Conservation (phyloP, 2,329 filamentous ascomycete species). For the Rhynchosporium secalis region DNA sequence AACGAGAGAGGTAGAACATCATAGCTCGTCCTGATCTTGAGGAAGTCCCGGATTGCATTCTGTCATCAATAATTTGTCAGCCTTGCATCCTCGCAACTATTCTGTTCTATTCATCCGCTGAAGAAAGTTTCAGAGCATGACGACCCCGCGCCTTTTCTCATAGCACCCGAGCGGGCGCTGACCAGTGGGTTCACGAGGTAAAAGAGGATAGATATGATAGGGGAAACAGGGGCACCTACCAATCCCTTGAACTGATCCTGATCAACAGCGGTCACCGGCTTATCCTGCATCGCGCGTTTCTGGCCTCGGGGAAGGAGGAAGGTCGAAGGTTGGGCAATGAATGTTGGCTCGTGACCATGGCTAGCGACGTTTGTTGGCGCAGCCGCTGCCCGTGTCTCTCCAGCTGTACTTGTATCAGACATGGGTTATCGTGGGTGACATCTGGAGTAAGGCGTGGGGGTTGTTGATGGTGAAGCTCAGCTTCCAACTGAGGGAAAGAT, state of each 20-base stretch:
- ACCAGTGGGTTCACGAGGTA: background rate
- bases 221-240: slow-evolving; percentile 52
- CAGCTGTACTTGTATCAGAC: slow-evolving; percentile 37
- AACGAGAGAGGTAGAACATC: slow-evolving; percentile 96
- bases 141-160: slow-evolving; percentile 9
- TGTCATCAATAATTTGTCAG: slow-evolving; percentile 45
- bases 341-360: slow-evolving; percentile 37
- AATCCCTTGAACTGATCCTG: slow-evolving; percentile 76
- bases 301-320: slow-evolving; percentile 40
- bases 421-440: slow-evolving; percentile 33
- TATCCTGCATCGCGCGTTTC: slow-evolving; percentile 38
- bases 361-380: slow-evolving; percentile 35
- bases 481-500: background rate
- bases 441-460: slow-evolving; percentile 7
- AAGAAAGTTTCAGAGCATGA: background rate
- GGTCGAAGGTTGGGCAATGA: slow-evolving; percentile 41
- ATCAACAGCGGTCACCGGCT: slow-evolving; percentile 62
- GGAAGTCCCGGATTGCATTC: slow-evolving; percentile 91
- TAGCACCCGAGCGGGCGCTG: background rate
- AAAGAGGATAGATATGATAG: background rate
- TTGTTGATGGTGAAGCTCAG: background rate
- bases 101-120: background rate
- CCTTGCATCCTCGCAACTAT: slow-evolving; percentile 26
- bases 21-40: slow-evolving; percentile 95
- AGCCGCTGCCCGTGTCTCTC: slow-evolving; percentile 36